Conservation (phyloP, 805 yeast genomes). For the Saccharomycopsis fibuligera region DNA sequence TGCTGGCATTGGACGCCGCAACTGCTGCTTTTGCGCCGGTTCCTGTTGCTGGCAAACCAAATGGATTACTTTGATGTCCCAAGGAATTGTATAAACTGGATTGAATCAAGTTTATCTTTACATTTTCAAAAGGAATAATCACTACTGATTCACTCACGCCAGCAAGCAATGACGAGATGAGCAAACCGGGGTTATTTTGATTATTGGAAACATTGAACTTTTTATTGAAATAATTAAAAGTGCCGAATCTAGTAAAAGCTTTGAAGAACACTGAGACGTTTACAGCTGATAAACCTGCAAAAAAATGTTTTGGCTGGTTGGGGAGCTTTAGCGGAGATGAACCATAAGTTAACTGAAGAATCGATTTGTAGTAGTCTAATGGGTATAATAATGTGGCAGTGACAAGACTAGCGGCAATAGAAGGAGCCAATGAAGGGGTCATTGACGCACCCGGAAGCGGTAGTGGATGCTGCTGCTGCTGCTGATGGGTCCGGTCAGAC, state of each 20-base stretch:
- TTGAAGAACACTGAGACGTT: conserved; percentile 70
- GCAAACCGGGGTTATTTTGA: conserved; percentile 59
- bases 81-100: conserved; percentile 38
- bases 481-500: no score
- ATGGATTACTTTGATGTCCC: conserved; percentile 25
- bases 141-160: conserved; percentile 77
- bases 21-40: neutral
- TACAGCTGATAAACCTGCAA: conserved; percentile 67
- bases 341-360: conserved; percentile 17
- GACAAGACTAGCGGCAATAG: conserved; percentile 17
- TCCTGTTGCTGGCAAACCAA: conserved; percentile 21
- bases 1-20: conserved; percentile 3
- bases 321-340: conserved; percentile 7
- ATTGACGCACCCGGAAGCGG: no score
- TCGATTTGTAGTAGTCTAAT: conserved; percentile 19
- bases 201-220: conserved; percentile 51
- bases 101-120: conserved; percentile 76
- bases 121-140: conserved; percentile 86
- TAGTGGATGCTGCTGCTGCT: no score
- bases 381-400: conserved; percentile 20
- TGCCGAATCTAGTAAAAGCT: conserved; percentile 63
- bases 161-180: conserved; percentile 52
- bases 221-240: conserved; percentile 69
- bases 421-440: conserved; percentile 11
- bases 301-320: conserved; percentile 30